These are phyloP conservation scores for Diaporthe capsici DNA, from an alignment of 2,329 filamentous ascomycete species.

Conservation along the genomic window DNA sequence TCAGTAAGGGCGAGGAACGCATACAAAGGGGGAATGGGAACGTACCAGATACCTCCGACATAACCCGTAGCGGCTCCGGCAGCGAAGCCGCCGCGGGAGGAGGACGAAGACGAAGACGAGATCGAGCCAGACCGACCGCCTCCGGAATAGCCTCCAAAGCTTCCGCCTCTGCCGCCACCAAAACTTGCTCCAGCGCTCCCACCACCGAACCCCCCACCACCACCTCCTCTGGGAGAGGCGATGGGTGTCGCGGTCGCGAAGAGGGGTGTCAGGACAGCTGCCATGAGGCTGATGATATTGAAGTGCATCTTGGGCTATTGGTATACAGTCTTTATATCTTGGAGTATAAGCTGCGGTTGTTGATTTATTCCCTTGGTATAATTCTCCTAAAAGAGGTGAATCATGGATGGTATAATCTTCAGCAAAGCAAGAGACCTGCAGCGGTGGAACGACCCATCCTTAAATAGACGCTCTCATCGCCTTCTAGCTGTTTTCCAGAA, in stretches of 20 bases:
- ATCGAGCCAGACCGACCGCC: neutral
- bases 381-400: neutral
- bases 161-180: neutral
- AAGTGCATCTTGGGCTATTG: neutral
- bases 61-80: neutral
- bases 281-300: neutral
- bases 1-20: neutral
- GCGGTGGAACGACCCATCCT: neutral
- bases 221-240: neutral
- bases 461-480: neutral
- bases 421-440: neutral
- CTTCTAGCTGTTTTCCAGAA: neutral
- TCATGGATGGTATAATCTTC: neutral
- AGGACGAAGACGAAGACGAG: neutral
- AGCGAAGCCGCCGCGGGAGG: neutral
- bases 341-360: neutral
- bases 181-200: neutral
- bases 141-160: neutral
- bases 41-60: conserved; percentile 5
- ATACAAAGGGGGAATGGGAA: neutral
- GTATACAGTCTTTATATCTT: neutral
- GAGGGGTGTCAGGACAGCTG: neutral
- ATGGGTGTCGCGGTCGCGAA: neutral
- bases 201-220: neutral
- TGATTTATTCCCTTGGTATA: neutral